Conservation (phyloP, 805 yeast species). For the Candida suzukii region DNA sequence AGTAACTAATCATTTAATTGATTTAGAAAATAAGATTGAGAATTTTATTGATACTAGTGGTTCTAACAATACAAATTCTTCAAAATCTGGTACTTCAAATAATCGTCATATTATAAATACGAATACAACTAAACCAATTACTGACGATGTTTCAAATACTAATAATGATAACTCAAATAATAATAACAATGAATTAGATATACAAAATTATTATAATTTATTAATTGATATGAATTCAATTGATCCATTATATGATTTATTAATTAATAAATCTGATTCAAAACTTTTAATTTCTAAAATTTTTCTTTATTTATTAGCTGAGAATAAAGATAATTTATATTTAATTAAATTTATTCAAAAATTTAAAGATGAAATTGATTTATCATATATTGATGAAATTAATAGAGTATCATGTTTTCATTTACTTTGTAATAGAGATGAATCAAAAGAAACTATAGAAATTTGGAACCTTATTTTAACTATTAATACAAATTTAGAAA, state of each 20-base stretch:
- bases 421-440: constrained; percentile 28
- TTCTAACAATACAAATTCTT: constrained; percentile 6
- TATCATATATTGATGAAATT: constrained; percentile 61
- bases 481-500: constrained; percentile 10
- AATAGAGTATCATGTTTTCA: constrained; percentile 72
- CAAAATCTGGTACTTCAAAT: too few relatives aligned
- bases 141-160: not conserved
- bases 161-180: constrained; percentile 1
- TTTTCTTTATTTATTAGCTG: constrained; percentile 60
- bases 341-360: constrained; percentile 39
- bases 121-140: not conserved
- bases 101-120: not conserved
- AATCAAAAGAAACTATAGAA: not conserved
- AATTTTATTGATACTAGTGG: constrained; percentile 25
- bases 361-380: constrained; percentile 51
- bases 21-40: constrained; percentile 63
- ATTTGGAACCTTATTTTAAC: constrained; percentile 24
- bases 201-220: constrained; percentile 50
- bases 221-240: constrained; percentile 27
- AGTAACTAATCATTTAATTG: constrained; percentile 59
- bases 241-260: constrained; percentile 27
- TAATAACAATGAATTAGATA: constrained; percentile 42
- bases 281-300: constrained; percentile 52
- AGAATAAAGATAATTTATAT: constrained; percentile 58
- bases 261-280: constrained; percentile 37